Conservation (phyloP, 2,329 filamentous ascomycete species). For the Coniochaeta sp. region DNA sequence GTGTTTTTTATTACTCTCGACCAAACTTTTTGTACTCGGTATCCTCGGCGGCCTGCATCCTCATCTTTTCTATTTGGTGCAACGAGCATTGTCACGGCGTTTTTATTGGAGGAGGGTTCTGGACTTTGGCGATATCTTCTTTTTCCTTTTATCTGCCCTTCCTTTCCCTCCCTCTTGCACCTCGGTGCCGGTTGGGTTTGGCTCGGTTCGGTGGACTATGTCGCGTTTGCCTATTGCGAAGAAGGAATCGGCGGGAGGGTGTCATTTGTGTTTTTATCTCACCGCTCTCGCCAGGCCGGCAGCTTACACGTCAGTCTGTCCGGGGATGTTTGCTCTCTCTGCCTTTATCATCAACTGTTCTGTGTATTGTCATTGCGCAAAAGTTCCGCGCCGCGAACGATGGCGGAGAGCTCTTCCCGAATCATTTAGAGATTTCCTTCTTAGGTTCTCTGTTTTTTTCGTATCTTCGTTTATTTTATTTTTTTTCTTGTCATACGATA, state of each 20-base stretch:
- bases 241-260: neutral
- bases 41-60: neutral
- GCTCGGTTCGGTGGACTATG: neutral
- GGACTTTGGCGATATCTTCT: neutral
- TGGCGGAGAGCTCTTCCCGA: too few relatives aligned
- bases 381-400: neutral
- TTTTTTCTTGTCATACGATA: neutral
- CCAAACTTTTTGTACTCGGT: neutral
- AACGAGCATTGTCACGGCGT: neutral
- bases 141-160: neutral
- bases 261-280: neutral
- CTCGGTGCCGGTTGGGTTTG: neutral
- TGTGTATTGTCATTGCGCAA: neutral
- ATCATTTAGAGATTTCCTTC: too few relatives aligned
- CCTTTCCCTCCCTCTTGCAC: neutral
- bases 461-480: neutral
- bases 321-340: neutral
- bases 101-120: neutral
- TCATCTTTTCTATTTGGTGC: neutral
- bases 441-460: neutral
- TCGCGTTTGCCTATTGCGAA: neutral
- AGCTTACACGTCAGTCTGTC: neutral
- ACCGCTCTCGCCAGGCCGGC: neutral
- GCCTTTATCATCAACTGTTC: neutral
- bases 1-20: neutral